Evolutionary conservation across 495 filamentous ascomycete genomes (phyloP).

Genomic region (Penicillium arizonense): DNA sequence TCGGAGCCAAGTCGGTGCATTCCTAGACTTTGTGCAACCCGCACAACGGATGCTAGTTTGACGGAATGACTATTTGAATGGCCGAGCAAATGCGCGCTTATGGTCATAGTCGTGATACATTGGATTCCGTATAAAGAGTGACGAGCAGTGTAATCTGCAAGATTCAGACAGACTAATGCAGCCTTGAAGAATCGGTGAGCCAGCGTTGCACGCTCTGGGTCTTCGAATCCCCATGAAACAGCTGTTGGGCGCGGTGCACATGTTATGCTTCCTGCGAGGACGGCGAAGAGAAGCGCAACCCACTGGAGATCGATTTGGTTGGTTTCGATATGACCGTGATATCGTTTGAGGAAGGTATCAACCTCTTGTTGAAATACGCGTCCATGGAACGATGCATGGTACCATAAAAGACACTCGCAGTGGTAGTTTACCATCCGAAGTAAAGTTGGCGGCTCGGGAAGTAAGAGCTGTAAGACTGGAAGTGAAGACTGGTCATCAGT

Average conservation of each 20-base stretch:
- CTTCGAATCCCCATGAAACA: slow-evolving; percentile 35
- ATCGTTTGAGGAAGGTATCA: slow-evolving; percentile 26
- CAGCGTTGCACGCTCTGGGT: slow-evolving; percentile 30
- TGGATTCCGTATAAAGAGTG: slow-evolving; percentile 34
- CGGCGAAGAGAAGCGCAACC: slow-evolving; percentile 38
- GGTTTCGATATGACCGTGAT: slow-evolving; percentile 19
- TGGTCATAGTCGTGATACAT: slow-evolving; percentile 37
- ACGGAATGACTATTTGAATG: slow-evolving; percentile 36
- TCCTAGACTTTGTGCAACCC: slow-evolving; percentile 31
- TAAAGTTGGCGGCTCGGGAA: slow-evolving; percentile 32
- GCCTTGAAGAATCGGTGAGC: slow-evolving; percentile 37
- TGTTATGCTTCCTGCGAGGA: slow-evolving; percentile 36
- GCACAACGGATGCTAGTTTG: slow-evolving; percentile 28
- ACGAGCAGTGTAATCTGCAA: slow-evolving; percentile 34
- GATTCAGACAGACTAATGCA: slow-evolving; percentile 30
- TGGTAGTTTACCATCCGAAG: slow-evolving; percentile 37
- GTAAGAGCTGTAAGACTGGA: slow-evolving; percentile 27
- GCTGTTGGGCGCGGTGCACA: slow-evolving; percentile 27
- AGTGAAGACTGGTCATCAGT: not conserved
- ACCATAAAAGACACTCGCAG: slow-evolving; percentile 38
- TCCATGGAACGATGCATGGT: slow-evolving; percentile 36
- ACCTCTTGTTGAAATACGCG: slow-evolving; percentile 26
- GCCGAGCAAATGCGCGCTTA: slow-evolving; percentile 43
- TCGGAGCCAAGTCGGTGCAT: slow-evolving; percentile 23
- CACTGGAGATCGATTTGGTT: slow-evolving; percentile 32